phyloP scores from a whole-genome alignment of 164 flowering plant genomes.

The Vitis amurensis region DNA sequence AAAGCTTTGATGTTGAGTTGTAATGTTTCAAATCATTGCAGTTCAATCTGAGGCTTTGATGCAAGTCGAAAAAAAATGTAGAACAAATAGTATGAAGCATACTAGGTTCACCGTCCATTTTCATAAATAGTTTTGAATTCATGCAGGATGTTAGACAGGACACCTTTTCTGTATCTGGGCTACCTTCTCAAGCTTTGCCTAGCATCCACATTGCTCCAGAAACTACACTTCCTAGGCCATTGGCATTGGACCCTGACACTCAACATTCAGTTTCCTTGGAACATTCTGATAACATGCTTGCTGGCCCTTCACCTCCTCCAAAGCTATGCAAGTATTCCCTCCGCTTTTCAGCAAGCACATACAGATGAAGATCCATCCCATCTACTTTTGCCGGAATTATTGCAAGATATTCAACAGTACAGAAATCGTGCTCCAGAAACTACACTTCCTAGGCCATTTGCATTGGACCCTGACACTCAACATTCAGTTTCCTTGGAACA shows the following conservation, averaged over 20 bases:
- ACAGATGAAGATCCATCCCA: constrained; percentile 45
- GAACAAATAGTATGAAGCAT: too few relatives aligned
- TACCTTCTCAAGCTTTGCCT: constrained; percentile 15
- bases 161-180: constrained; percentile 40
- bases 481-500: too few relatives aligned
- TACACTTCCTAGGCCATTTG: too few relatives aligned
- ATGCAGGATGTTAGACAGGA: constrained; percentile 48
- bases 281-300: constrained; percentile 47
- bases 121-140: background rate
- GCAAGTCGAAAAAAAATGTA: too few relatives aligned
- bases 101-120: too few relatives aligned
- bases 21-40: too few relatives aligned
- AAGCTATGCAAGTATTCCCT: constrained; percentile 47
- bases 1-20: too few relatives aligned
- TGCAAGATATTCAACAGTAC: too few relatives aligned
- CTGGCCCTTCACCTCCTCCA: constrained; percentile 47
- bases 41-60: background rate
- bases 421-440: too few relatives aligned
- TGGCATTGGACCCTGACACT: constrained; percentile 47
- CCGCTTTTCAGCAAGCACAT: constrained; percentile 56
- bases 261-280: constrained; percentile 59
- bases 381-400: constrained; percentile 5
- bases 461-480: too few relatives aligned
- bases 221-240: constrained; percentile 41
- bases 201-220: too few relatives aligned